Base-by-base conservation (phyloP, 1,284 basidiomycete genomes). In the Microbotryomycetes sp. region DNA sequence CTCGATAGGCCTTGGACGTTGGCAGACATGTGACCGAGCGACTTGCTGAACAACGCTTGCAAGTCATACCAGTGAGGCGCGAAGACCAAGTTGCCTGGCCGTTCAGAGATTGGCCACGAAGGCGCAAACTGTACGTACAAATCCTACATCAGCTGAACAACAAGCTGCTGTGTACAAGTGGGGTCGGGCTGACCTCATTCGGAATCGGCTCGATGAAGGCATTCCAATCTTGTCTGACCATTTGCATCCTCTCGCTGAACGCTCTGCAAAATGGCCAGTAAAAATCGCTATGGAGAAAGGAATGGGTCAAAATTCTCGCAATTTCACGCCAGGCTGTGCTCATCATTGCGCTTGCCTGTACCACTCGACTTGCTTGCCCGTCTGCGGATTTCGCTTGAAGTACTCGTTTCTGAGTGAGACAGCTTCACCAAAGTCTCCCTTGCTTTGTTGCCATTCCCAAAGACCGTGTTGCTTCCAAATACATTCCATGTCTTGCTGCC, bases 1-100 rank as follows among this genome's bases (percentile, higher is more conserved):
- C 87, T 77, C 1, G 90, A 86, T 6, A 94, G 75, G 2, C 87
- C 89, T 78, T 96, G 91, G 0, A 96, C 90, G 71, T 96, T 92
- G 56, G 90, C 87, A 1, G 84, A 85, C 75, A 94, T 87, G 66
- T 86, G 82, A 0, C 88, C 85, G 67, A 88, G 89, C 4, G 82
- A 79, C 74, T 94, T 94, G 28, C 77, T 77, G 76, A 96, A 94
- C 28, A 97, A 78, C 3, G 84, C 82, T 62, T 91, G 85, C 6
- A 97, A 79, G 73, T 96, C 92, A 71, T 97, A 96, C 90, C 91
- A 96, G 72, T 97, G 92, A 1, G 92, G 91, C 0, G 89, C 85
- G 70, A 84, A 92, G 5, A 94, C 84, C 81, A 96, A 84, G 67
- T 90, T 88, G 0, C 78, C 72, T 5, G 86, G 80, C 47, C 82